Percentiles rank a stretch among this genome's conserved stretches.
Conservation (phyloP, 805 yeast species). For the Saccharomycopsis sp. region DNA sequence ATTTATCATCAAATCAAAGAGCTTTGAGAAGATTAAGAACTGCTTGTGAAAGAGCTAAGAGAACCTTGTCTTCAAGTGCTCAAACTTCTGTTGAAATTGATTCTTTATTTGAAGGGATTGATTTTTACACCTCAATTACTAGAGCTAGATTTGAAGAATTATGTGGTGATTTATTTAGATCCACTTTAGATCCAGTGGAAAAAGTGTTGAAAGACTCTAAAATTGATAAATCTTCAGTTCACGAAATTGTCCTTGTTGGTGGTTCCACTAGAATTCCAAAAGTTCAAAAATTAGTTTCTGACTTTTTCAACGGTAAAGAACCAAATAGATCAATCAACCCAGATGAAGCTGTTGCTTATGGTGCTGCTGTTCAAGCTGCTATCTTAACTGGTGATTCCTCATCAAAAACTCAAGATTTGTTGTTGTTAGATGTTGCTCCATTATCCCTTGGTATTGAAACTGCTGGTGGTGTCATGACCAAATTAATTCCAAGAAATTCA, state of each 20-base stretch:
- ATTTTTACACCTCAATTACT: slow-evolving; percentile 95
- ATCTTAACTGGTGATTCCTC: slow-evolving; percentile 96
- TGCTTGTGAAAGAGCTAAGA: slow-evolving; percentile 99
- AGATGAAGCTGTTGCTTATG: slow-evolving; percentile 99
- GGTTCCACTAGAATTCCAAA: slow-evolving; percentile 99
- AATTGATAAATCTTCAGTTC: slow-evolving; percentile 83
- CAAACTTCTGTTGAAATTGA: slow-evolving; percentile 96
- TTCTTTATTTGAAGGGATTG: slow-evolving; percentile 93
- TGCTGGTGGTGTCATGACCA: slow-evolving; percentile 99
- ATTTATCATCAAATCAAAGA: slow-evolving; percentile 87
- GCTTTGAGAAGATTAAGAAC: slow-evolving; percentile 98
- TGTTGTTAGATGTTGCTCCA: slow-evolving; percentile 98
- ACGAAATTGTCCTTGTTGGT: slow-evolving; percentile 96
- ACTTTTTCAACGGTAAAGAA: slow-evolving; percentile 97
- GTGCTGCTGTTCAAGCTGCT: slow-evolving; percentile 99
- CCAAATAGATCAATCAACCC: slow-evolving; percentile 98
- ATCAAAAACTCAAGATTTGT: slow-evolving; percentile 93
- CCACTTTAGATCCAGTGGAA: slow-evolving; percentile 93
- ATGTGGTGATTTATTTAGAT: slow-evolving; percentile 93
- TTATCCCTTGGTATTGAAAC: slow-evolving; percentile 98
- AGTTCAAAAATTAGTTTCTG: slow-evolving; percentile 93
- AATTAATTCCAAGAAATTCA: slow-evolving; percentile 97
- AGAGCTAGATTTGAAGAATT: slow-evolving; percentile 99
- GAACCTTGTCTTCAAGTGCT: slow-evolving; percentile 94
- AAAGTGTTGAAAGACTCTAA: slow-evolving; percentile 92